A percentile compares a stretch with the other conserved stretches of the same genome.
These are phyloP conservation scores for Ascochyta viciae-villosae DNA, from an alignment of 2,329 filamentous ascomycete genomes.

Conservation along the genomic window DNA sequence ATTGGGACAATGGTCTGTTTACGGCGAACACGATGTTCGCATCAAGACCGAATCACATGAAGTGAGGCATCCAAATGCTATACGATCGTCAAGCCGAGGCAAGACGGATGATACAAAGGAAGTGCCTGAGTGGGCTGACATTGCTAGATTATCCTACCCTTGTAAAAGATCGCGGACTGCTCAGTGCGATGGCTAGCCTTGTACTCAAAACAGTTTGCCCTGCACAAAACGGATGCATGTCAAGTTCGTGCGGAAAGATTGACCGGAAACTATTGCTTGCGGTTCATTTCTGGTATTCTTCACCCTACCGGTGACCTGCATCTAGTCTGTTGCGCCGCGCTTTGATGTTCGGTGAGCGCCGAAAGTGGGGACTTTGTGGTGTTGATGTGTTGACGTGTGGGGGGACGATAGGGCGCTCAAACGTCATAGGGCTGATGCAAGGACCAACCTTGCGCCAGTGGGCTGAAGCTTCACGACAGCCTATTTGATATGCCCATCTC, in stretches of 20 bases:
- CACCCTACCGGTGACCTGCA: constrained; percentile 12
- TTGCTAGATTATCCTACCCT: too few relatives aligned
- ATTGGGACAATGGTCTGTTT: not conserved
- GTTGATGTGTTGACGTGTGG: constrained; percentile 1
- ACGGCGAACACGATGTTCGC: constrained; percentile 3
- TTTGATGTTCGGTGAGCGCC: constrained; percentile 1
- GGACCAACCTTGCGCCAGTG: too few relatives aligned
- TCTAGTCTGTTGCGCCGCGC: not conserved
- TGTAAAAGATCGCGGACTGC: too few relatives aligned
- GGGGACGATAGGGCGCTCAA: not conserved
- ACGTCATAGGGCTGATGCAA: constrained; percentile 5
- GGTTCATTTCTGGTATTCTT: not conserved
- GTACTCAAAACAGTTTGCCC: not conserved
- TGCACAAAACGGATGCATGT: constrained; percentile 7
- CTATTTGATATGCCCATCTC: not conserved
- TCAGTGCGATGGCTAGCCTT: too few relatives aligned
- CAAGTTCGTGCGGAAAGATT: not conserved
- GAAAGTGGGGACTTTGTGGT: not conserved
- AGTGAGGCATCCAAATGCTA: constrained; percentile 8
- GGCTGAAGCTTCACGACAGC: not conserved
- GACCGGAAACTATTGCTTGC: constrained; percentile 1
- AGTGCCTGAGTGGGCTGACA: too few relatives aligned
- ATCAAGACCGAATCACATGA: not conserved
- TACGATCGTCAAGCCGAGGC: not conserved
- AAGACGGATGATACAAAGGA: not conserved